Percentiles rank a stretch among this genome's conserved stretches.
Evolutionary conservation across 2,329 filamentous ascomycete species (phyloP).

Genomic region (Graphium sp.): DNA sequence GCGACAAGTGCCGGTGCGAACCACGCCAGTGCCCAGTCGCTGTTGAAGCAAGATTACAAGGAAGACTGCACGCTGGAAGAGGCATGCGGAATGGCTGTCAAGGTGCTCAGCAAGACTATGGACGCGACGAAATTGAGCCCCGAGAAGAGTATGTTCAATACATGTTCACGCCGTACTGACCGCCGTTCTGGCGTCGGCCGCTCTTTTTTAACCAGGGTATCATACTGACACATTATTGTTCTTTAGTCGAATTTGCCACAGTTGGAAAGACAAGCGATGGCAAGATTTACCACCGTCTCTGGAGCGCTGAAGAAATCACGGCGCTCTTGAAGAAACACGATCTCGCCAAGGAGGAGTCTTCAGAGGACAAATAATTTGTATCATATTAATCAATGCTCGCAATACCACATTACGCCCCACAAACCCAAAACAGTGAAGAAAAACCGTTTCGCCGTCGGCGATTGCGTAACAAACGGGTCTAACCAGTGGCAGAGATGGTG

Average conservation of each 20-base stretch:
- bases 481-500: too few species aligned
- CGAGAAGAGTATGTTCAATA: conserved; percentile 95
- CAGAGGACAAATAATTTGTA: conserved; percentile 49
- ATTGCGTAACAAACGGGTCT: too few species aligned
- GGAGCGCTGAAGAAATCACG: conserved; percentile 94
- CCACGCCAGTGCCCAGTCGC: conserved; percentile 90
- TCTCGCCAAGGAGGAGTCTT: conserved; percentile 69
- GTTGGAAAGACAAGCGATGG: conserved; percentile 90
- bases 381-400: too few species aligned
- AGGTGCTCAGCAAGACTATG: conserved; percentile 99
- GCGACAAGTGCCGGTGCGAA: conserved; percentile 95
- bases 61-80: conserved; percentile 94
- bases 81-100: conserved; percentile 92
- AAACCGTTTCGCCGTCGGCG: too few species aligned
- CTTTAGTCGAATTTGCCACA: conserved; percentile 86
- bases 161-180: too few species aligned
- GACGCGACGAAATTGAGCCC: conserved; percentile 97
- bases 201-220: background rate
- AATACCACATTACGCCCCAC: too few species aligned
- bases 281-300: conserved; percentile 95
- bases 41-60: conserved; percentile 99
- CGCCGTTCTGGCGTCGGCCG: background rate
- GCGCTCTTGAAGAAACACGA: conserved; percentile 88
- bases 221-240: conserved; percentile 10
- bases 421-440: too few species aligned